A percentile compares a stretch with the other conserved stretches of the same genome.
Evolutionary conservation across 2,329 filamentous ascomycete genomes (phyloP).

Genomic region (Phialophora expanda): DNA sequence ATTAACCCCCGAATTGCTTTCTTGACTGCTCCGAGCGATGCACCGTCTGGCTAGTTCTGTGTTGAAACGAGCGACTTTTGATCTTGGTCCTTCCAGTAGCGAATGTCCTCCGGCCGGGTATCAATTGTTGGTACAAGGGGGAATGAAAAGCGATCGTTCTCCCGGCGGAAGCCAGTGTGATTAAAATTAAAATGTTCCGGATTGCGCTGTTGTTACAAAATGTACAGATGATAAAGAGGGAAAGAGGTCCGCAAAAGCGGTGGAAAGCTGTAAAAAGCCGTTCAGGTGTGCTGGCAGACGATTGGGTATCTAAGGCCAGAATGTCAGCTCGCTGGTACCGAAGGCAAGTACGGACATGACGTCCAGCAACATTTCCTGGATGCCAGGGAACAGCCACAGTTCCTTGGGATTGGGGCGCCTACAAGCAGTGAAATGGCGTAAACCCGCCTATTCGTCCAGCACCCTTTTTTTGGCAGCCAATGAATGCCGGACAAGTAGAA

Average conservation of each 20-base stretch:
- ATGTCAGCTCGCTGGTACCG: slow-evolving; percentile 29
- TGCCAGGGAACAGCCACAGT: slow-evolving; percentile 18
- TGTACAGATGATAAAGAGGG: slow-evolving; percentile 24
- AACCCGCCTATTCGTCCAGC: slow-evolving; percentile 39
- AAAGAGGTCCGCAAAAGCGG: slow-evolving; percentile 18
- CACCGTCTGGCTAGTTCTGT: background rate
- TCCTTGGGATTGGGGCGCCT: slow-evolving; percentile 26
- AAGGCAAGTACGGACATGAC: slow-evolving; percentile 28
- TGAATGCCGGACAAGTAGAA: slow-evolving; percentile 37
- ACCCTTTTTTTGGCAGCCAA: slow-evolving; percentile 38
- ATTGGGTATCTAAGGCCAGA: slow-evolving; percentile 31
- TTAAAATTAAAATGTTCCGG: slow-evolving; percentile 25
- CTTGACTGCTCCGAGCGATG: background rate
- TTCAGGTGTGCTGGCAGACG: slow-evolving; percentile 17
- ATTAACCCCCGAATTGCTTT: background rate
- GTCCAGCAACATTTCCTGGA: slow-evolving; percentile 22
- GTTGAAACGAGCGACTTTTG: slow-evolving; percentile 22
- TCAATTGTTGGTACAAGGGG: slow-evolving; percentile 34
- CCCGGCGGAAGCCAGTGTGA: slow-evolving; percentile 23
- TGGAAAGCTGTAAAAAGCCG: slow-evolving; percentile 24
- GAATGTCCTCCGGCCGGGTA: slow-evolving; percentile 17
- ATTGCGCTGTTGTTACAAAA: slow-evolving; percentile 35
- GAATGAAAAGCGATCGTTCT: slow-evolving; percentile 11
- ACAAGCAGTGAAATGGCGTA: slow-evolving; percentile 23
- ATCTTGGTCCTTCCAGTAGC: slow-evolving; percentile 6